Conservation (phyloP, 2,329 filamentous ascomycete species). For the Cyclaneusma minus region DNA sequence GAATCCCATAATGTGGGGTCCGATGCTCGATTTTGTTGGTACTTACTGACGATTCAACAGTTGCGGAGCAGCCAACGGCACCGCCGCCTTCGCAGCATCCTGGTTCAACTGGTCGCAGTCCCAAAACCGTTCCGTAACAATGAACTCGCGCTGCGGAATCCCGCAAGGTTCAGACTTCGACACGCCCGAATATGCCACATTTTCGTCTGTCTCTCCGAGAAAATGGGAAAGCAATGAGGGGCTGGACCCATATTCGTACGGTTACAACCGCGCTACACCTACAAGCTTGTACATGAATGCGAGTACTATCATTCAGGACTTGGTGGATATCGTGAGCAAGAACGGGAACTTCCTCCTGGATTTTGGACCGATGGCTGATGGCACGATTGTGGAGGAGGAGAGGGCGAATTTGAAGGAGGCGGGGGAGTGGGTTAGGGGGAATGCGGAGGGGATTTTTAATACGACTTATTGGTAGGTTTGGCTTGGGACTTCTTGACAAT, state of each 20-base stretch:
- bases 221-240: slow-evolving; percentile 46
- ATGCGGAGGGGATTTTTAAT: slow-evolving; percentile 39
- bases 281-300: slow-evolving; percentile 34
- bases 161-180: slow-evolving; percentile 36
- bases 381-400: slow-evolving; percentile 33
- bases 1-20: no score
- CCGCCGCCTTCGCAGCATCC: slow-evolving; percentile 22
- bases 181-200: slow-evolving; percentile 40
- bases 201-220: slow-evolving; percentile 29
- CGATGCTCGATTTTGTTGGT: no score
- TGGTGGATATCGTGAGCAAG: slow-evolving; percentile 36
- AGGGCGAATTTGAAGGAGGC: slow-evolving; percentile 30
- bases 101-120: slow-evolving; percentile 26
- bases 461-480: slow-evolving; percentile 30
- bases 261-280: slow-evolving; percentile 40
- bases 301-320: slow-evolving; percentile 26
- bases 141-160: slow-evolving; percentile 41
- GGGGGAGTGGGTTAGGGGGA: slow-evolving; percentile 35
- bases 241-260: slow-evolving; percentile 44
- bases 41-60: no score
- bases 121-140: slow-evolving; percentile 30
- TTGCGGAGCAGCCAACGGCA: slow-evolving; percentile 24
- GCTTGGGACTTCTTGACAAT: not conserved
- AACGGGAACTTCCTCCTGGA: slow-evolving; percentile 42
- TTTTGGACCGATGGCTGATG: slow-evolving; percentile 38